Base-by-base conservation (phyloP, 768 basidiomycete genomes). In the Fibroporia radiculosa region DNA sequence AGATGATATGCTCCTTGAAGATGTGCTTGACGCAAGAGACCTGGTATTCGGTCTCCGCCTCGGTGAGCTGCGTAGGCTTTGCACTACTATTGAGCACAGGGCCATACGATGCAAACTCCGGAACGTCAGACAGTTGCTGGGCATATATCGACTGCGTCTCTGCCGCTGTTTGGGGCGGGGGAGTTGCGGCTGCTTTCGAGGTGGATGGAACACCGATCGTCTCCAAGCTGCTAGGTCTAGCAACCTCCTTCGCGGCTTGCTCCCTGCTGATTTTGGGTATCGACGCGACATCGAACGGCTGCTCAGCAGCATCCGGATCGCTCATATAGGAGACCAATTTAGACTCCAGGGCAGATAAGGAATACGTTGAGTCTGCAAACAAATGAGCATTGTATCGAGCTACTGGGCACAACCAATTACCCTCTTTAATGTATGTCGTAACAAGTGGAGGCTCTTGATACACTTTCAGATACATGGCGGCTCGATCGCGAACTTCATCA, bases 401-500 rank as follows among this genome's bases (percentile, higher is more conserved):
- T 11, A 3, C 14, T 27, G 27, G 23, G 29, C 35, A 25, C 23
- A 26, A 23, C 28, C 23, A 50, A 73, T 36, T 50, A 93, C 95
- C 95, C 68, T 96, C 92, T 67, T 86, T 92, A 51, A 98, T 80
- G 60, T 93, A 97, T 14, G 76, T 73, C 56, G 89, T 82, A 8
- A 89, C 90, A 45, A 99, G 71, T 8, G 75, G 65, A 52, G 85
- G 77, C 59, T 86, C 87, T 53, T 81, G 76, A 59, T 95, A 79
- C 3, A 86, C 77, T 63, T 78, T 84, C 50, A 98, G 75, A 64
- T 96, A 98, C 66, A 99, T 74, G 7, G 96, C 89, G 4, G 96
- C 96, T 40, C 96, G 86, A 65, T 99, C 96, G 34, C 96, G 82
- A 42, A 99, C 96, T 70, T 99, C 96, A 57, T 99, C 96, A 49